Conservation (phyloP, 345 rosid species). For the Clarkia xantiana region DNA sequence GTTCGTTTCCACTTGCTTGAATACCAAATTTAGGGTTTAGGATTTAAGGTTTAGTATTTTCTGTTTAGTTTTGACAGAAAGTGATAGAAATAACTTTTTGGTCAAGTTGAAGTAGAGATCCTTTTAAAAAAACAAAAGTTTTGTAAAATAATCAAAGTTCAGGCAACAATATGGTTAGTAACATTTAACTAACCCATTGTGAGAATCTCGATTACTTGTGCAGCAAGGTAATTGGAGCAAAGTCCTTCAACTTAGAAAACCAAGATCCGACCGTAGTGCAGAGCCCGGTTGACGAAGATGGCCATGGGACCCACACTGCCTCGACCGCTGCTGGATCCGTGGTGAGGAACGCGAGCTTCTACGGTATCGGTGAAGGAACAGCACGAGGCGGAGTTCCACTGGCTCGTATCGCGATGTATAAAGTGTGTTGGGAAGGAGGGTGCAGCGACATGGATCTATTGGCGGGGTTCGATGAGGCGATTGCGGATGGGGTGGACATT, state of each 20-base stretch:
- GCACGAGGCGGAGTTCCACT: conserved; percentile 74
- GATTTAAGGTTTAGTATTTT: no score
- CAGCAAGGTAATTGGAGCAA: conserved; percentile 85
- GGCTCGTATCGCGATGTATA: conserved; percentile 74
- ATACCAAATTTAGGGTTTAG: no score
- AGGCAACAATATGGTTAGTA: no score
- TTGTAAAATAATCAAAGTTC: no score
- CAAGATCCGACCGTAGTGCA: neutral
- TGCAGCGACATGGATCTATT: conserved; percentile 60
- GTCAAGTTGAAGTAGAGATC: no score
- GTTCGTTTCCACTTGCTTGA: no score
- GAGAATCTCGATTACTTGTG: neutral
- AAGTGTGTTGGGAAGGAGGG: conserved; percentile 57
- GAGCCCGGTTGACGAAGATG: conserved; percentile 50
- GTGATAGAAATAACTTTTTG: no score
- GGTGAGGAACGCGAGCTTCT: conserved; percentile 46
- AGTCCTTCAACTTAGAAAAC: conserved; percentile 26
- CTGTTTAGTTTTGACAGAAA: no score
- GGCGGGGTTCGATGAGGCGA: conserved; percentile 80
- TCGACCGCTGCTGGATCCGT: conserved; percentile 52
- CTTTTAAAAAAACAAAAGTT: no score
- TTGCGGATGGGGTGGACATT: conserved; percentile 65
- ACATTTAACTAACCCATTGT: no score
- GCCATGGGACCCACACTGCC: conserved; percentile 81
- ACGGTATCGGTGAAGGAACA: conserved; percentile 54